Conservation (phyloP, 371 early-diverging fungal species). For the Haplosporangium sp. region DNA sequence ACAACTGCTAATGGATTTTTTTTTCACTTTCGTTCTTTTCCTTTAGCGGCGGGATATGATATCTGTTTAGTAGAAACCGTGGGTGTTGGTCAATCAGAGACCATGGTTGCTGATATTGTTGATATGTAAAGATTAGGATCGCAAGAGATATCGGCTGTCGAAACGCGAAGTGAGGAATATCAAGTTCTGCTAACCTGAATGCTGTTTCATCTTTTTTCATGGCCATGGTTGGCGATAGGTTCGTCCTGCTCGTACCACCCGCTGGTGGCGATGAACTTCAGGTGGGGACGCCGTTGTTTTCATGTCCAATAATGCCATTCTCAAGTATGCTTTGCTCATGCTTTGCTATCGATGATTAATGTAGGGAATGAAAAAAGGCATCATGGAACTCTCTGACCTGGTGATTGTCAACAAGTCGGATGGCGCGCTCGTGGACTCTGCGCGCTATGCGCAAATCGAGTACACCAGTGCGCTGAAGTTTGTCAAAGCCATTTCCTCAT, state of each 20-base stretch:
- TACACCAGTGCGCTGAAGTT: constrained; percentile 74
- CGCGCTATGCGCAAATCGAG: constrained; percentile 71
- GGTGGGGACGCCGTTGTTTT: no score
- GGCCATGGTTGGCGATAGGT: constrained; percentile 44
- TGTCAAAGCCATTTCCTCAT: constrained; percentile 50
- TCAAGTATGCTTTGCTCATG: background rate
- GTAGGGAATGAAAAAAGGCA: constrained; percentile 85
- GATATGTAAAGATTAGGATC: constrained; percentile 75
- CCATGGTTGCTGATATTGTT: constrained; percentile 87
- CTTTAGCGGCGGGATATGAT: constrained; percentile 81
- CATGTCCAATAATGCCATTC: no score
- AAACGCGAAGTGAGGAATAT: no score
- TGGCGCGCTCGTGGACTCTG: constrained; percentile 72
- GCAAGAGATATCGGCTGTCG: no score
- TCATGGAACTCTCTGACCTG: constrained; percentile 83
- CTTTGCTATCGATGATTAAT: constrained; percentile 32
- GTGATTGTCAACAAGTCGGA: constrained; percentile 85
- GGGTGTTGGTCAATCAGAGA: constrained; percentile 87
- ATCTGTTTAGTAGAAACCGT: constrained; percentile 85
- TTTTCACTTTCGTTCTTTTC: background rate
- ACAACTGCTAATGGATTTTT: constrained; percentile 1
- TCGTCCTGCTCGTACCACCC: constrained; percentile 67
- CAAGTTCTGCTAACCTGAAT: no score
- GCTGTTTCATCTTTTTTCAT: background rate
- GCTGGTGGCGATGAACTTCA: constrained; percentile 81